Evolutionary conservation across 495 filamentous ascomycete species (phyloP).

Genomic region (Tetracladium setigerum): DNA sequence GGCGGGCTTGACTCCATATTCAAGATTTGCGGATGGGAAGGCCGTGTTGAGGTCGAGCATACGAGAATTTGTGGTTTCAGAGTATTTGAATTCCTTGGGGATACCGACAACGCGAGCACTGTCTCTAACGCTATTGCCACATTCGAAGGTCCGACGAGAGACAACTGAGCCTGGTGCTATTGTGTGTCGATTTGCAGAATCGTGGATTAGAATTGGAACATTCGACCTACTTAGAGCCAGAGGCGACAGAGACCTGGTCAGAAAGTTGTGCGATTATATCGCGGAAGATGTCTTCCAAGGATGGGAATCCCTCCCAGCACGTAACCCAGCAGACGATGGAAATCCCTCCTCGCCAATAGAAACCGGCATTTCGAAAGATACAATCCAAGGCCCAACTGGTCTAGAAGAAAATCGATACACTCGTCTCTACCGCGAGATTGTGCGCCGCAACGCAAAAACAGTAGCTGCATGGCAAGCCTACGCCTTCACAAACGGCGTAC

Average conservation of each 20-base stretch:
- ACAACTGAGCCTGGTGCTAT: constrained; percentile 89
- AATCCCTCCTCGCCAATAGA: constrained; percentile 28
- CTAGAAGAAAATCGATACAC: constrained; percentile 78
- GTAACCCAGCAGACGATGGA: constrained; percentile 36
- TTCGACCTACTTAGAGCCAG: constrained; percentile 81
- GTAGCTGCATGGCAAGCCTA: constrained; percentile 96
- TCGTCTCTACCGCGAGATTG: constrained; percentile 81
- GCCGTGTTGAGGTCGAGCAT: constrained; percentile 88
- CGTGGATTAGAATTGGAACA: constrained; percentile 88
- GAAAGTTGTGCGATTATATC: constrained; percentile 69
- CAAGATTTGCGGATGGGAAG: constrained; percentile 94
- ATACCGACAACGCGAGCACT: constrained; percentile 86
- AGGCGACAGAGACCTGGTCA: constrained; percentile 66
- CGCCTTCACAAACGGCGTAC: constrained; percentile 95
- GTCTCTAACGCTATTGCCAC: constrained; percentile 67
- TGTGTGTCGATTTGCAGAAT: constrained; percentile 82
- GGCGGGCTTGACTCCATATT: constrained; percentile 88
- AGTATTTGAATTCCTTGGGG: constrained; percentile 72
- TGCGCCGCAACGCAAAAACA: constrained; percentile 75
- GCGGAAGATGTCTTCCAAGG: constrained; percentile 81
- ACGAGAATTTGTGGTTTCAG: constrained; percentile 86
- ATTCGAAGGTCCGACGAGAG: constrained; percentile 68
- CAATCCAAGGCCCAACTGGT: constrained; percentile 54
- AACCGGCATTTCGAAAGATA: constrained; percentile 44
- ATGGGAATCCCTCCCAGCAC: constrained; percentile 69